Percentiles rank a stretch among this genome's conserved stretches.
Evolutionary conservation across 108 stramenopile genomes (phyloP).

Genomic region (Cyclostephanos tholiformis): DNA sequence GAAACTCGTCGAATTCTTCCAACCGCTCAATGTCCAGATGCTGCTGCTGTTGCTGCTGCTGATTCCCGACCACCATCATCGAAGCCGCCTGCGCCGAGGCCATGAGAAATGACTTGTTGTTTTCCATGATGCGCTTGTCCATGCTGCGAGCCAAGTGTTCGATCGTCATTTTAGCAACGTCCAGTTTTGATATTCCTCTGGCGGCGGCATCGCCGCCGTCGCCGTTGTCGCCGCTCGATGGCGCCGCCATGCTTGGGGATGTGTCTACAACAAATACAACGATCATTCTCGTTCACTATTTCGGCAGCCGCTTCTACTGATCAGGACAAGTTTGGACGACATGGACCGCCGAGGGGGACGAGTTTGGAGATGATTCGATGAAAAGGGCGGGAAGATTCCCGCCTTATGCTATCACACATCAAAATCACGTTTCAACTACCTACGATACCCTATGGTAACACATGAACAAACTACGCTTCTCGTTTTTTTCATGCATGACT

Average conservation of each 20-base stretch:
- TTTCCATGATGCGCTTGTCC: conserved; percentile 63
- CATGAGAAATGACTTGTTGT: conserved; percentile 51
- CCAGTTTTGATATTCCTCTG: conserved; percentile 63
- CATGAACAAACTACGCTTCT: too few species aligned
- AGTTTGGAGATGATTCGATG: too few species aligned
- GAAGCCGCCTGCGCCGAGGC: conserved; percentile 46
- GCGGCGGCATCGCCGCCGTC: conserved; percentile 19
- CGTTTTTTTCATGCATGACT: too few species aligned
- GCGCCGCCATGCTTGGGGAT: conserved; percentile 71
- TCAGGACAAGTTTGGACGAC: too few species aligned
- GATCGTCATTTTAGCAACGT: conserved; percentile 80
- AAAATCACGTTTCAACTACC: too few species aligned
- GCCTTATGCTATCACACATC: too few species aligned
- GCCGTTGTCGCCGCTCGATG: conserved; percentile 23
- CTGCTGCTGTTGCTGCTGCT: conserved; percentile 40
- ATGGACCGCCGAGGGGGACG: too few species aligned
- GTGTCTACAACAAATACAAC: conserved; percentile 84
- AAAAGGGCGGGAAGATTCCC: too few species aligned
- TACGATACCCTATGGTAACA: too few species aligned
- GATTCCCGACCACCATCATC: conserved; percentile 14
- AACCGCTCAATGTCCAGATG: conserved; percentile 58
- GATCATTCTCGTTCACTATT: conserved; percentile 57
- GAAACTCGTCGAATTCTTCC: conserved; percentile 59
- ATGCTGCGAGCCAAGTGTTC: conserved; percentile 64
- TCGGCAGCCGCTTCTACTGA: not conserved